Evolutionary conservation across 2,329 filamentous ascomycete genomes (phyloP).

Genomic region (Aspergillus chevalieri): DNA sequence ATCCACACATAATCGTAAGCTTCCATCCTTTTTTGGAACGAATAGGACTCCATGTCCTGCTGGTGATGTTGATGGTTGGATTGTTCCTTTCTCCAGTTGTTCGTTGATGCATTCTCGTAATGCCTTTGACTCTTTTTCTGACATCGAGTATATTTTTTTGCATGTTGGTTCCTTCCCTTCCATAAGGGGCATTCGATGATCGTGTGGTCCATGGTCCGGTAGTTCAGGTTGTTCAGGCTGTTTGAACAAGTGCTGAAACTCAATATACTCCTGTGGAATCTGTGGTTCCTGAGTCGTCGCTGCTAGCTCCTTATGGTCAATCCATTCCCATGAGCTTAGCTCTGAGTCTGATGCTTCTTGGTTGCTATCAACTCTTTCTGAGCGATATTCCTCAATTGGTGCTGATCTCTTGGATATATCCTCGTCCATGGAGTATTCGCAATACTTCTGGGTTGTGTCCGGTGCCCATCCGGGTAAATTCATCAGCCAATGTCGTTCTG

Average conservation of each 20-base stretch:
- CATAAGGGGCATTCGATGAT: background rate
- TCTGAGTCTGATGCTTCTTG: background rate
- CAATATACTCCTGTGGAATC: too few relatives aligned
- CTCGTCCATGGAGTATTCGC: background rate
- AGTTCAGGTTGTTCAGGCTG: background rate
- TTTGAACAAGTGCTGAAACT: too few relatives aligned
- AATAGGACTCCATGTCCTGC: background rate
- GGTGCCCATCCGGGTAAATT: background rate
- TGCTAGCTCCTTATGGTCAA: too few relatives aligned
- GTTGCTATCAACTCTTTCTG: background rate
- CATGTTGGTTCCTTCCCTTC: conserved; percentile 1
- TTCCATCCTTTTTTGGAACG: background rate
- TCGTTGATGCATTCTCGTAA: background rate
- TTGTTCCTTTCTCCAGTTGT: background rate
- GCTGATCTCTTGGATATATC: background rate
- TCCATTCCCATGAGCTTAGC: background rate
- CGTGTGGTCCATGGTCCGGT: background rate
- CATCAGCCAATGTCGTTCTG: background rate
- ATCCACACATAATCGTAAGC: conserved; percentile 4
- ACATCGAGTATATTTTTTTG: background rate
- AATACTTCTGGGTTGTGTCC: background rate
- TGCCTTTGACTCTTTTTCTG: background rate
- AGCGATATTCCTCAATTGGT: background rate
- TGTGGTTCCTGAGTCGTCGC: too few relatives aligned
- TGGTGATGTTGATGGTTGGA: background rate